Conservation (phyloP, 192 early-diverging fungal species). For the Phycomyces nitens region DNA sequence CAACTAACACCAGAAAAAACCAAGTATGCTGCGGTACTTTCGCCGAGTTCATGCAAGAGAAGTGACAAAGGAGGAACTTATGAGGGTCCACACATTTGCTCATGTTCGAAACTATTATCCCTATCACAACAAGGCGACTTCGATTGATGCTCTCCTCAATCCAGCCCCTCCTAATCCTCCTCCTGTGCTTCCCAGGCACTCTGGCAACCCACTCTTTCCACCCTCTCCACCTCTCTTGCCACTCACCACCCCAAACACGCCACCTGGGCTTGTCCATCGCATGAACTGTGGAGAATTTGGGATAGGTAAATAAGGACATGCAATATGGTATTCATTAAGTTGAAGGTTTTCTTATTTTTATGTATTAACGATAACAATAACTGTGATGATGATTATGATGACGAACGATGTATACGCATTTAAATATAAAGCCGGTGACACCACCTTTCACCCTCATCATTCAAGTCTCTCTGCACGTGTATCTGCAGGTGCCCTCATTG, state of each 20-base stretch:
- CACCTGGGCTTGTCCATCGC: conserved; percentile 37
- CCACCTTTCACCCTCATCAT: conserved; percentile 26
- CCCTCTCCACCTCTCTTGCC: conserved; percentile 2
- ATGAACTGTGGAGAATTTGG: conserved; percentile 54
- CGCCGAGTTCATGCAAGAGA: conserved; percentile 45
- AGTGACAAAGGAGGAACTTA: conserved; percentile 41
- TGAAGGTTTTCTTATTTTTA: no score
- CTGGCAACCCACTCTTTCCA: background rate
- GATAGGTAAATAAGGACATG: conserved; percentile 26
- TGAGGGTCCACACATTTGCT: conserved; percentile 44
- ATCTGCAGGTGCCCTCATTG: conserved; percentile 19
- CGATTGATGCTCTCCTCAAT: conserved; percentile 31
- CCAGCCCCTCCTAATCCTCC: conserved; percentile 1
- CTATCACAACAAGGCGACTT: conserved; percentile 15
- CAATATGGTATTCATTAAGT: background rate
- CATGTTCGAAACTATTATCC: conserved; percentile 48
- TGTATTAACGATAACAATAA: no score
- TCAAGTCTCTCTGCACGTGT: conserved; percentile 20
- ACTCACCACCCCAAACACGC: conserved; percentile 19
- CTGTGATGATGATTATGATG: no score
- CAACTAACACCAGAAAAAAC: no score
- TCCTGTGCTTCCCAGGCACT: background rate
- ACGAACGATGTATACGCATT: background rate
- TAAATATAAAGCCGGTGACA: conserved; percentile 21
- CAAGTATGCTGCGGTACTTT: conserved; percentile 45